phyloP scores from a whole-genome alignment of 345 rosid genomes.

The Conringia planisiliqua region DNA sequence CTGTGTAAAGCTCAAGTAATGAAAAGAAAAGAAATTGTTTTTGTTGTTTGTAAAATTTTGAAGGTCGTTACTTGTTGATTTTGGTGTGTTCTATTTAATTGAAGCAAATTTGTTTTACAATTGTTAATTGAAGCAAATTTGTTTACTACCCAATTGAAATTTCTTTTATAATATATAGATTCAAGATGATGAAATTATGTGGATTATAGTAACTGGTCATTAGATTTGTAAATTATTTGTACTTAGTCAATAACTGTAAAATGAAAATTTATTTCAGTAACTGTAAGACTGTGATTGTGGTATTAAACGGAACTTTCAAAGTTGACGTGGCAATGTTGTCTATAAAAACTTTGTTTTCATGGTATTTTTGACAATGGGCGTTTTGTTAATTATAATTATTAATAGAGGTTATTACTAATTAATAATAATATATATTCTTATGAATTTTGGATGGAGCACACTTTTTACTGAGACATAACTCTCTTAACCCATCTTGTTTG shows the following conservation, averaged over 20 bases:
- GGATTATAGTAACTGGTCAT: too few species aligned
- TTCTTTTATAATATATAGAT: too few species aligned
- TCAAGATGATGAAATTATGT: too few species aligned
- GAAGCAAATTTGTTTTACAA: too few species aligned
- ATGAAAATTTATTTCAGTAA: too few species aligned
- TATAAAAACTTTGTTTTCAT: neutral
- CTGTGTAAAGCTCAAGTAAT: conserved; percentile 21
- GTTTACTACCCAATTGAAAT: too few species aligned
- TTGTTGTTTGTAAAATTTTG: neutral
- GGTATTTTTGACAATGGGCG: neutral
- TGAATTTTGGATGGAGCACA: too few species aligned
- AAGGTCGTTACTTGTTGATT: neutral
- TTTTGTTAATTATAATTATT: neutral
- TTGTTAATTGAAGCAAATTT: too few species aligned
- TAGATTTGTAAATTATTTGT: too few species aligned
- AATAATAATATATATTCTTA: neutral
- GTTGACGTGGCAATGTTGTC: neutral
- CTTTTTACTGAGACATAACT: neutral
- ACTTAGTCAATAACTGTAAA: too few species aligned
- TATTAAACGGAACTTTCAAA: neutral
- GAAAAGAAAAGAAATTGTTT: neutral
- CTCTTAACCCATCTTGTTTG: neutral
- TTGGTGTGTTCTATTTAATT: too few species aligned
- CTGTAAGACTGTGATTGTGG: neutral
- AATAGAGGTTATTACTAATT: neutral